Conservation (phyloP, 768 basidiomycete species). For the Lanmaoa rubissima region DNA sequence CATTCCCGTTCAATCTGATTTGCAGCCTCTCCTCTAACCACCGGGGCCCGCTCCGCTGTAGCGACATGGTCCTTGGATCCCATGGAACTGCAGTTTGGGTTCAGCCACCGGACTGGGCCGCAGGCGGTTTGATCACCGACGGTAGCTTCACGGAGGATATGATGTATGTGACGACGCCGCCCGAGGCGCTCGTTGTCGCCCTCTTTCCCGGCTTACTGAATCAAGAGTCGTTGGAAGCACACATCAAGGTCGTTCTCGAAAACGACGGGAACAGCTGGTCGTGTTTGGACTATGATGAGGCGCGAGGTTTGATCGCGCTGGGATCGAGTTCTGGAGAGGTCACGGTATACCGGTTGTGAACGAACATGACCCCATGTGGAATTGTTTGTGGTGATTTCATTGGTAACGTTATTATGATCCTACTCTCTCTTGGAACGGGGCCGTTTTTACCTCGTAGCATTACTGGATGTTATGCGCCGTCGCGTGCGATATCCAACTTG, state of each 20-base stretch:
- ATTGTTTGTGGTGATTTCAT: too few species aligned
- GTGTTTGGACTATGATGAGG: constrained; percentile 62
- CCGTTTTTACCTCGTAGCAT: background rate
- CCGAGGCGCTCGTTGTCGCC: constrained; percentile 46
- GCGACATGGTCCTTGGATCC: constrained; percentile 50
- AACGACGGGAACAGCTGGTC: constrained; percentile 42
- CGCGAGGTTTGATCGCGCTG: constrained; percentile 49
- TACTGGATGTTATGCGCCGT: background rate
- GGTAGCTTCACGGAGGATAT: constrained; percentile 13
- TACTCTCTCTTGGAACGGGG: background rate
- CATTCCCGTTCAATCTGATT: constrained; percentile 48
- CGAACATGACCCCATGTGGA: background rate
- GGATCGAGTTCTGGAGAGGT: constrained; percentile 50
- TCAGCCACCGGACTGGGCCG: constrained; percentile 48
- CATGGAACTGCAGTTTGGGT: constrained; percentile 64
- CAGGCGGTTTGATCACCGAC: constrained; percentile 37
- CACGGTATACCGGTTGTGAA: constrained; percentile 33
- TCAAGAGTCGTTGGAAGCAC: constrained; percentile 17
- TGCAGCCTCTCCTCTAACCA: constrained; percentile 35
- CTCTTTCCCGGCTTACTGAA: constrained; percentile 46
- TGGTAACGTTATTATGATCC: background rate
- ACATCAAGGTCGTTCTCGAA: constrained; percentile 34
- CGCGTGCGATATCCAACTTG: background rate
- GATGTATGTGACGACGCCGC: constrained; percentile 15
- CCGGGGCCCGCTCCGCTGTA: constrained; percentile 55